Base-by-base conservation (phyloP, 2,329 filamentous ascomycete species). In the Cytospora mali region DNA sequence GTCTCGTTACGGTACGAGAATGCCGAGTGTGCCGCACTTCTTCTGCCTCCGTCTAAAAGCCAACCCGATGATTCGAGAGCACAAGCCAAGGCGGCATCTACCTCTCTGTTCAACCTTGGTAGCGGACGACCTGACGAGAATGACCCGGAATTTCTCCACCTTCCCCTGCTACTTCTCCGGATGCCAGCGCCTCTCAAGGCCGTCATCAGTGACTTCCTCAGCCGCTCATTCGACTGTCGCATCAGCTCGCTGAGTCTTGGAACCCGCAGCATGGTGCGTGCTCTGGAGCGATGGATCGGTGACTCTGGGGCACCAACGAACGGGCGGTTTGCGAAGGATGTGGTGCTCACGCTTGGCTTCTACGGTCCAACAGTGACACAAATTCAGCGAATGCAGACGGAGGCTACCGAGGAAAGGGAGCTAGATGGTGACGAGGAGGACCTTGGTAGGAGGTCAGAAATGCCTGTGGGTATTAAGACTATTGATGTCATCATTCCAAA, bases 151-250 rank as follows among this genome's bases (percentile, higher is more conserved):
- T 86, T 86, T 58, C 35, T 82, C 4, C 70, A 76, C 31, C 74
- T 86, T 0, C 84, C 84, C 0, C 73, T 87, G 0, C 74, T 87
- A 2, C 73, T 87, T 1, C 71, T 85, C 31, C 78, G 83, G 27
- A 85, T 86, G 81, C 84, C 84, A 0, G 73, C 79, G 4, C 72
- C 82, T 2, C 73, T 87, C 0, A 84, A 83, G 66, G 63, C 73
- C 2, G 73, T 82, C 23, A 67, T 87, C 0, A 64, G 76, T n/a
- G 77, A 80, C 25, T 87, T 86, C 70, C 72, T 87, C 13, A 75
- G 78, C 4, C 77, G 72, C 49, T 79, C 79, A 0, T 86, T 87
- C 66, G 84, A 87, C 72, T 85, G 82, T 65, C 83, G 82, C 29
- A 78, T 86, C 51, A 80, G 76, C 59, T 74, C 80, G 4, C 71